A percentile compares a stretch with the other conserved stretches of the same genome.
Evolutionary conservation across 331 rosid species (phyloP).

Genomic region (Quercus lobata): DNA sequence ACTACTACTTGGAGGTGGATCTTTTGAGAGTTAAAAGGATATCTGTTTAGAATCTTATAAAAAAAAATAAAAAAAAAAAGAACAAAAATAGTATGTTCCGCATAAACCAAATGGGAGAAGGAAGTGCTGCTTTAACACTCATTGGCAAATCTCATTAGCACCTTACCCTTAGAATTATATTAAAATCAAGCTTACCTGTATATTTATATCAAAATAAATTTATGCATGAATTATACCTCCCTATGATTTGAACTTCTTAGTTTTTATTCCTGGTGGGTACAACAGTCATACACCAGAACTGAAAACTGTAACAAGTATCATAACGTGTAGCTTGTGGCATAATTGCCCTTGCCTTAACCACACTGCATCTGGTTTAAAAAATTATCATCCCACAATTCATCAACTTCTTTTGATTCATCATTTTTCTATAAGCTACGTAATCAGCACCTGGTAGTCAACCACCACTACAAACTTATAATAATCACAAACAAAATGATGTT

Average conservation of each 20-base stretch:
- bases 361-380: neutral
- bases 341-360: neutral
- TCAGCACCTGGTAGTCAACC: neutral
- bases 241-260: neutral
- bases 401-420: neutral
- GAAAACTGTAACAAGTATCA: neutral
- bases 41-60: too few relatives aligned
- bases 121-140: too few relatives aligned
- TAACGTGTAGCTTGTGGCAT: neutral
- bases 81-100: too few relatives aligned
- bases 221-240: neutral
- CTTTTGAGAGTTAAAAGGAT: neutral
- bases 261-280: too few relatives aligned
- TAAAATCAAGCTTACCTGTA: neutral
- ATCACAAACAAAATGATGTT: neutral
- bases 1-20: neutral
- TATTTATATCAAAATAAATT: neutral
- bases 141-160: neutral
- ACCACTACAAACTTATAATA: neutral
- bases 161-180: neutral
- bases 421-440: neutral
- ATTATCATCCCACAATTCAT: neutral
- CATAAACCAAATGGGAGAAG: too few relatives aligned
- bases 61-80: too few relatives aligned
- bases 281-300: neutral